phyloP scores from a whole-genome alignment of 2,329 filamentous ascomycete species.

The Colletotrichum shisoi region DNA sequence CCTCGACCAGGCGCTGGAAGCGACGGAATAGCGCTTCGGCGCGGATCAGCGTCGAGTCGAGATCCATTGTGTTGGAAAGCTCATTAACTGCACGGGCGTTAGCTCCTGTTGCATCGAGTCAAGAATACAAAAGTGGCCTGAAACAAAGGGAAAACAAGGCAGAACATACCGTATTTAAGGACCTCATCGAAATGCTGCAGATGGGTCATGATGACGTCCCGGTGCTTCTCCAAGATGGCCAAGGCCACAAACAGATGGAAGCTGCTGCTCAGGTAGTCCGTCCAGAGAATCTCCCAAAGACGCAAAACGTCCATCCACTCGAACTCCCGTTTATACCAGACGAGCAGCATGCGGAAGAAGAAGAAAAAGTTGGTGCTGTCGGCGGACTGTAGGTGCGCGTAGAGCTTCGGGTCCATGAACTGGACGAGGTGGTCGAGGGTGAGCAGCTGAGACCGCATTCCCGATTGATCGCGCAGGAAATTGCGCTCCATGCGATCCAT shows the following conservation, averaged over 20 bases:
- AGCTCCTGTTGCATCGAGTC: slow-evolving; percentile 15
- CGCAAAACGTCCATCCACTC: slow-evolving; percentile 85
- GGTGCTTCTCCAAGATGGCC: slow-evolving; percentile 92
- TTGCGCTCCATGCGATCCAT: slow-evolving; percentile 99
- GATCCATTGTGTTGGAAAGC: slow-evolving; percentile 89
- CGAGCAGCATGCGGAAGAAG: slow-evolving; percentile 98
- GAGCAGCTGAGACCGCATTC: slow-evolving; percentile 90
- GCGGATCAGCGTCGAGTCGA: slow-evolving; percentile 83
- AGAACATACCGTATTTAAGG: slow-evolving; percentile 82
- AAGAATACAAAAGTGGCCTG: no score
- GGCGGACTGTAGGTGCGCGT: slow-evolving; percentile 84
- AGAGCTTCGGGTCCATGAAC: slow-evolving; percentile 94
- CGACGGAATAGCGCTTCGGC: slow-evolving; percentile 88
- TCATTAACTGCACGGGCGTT: slow-evolving; percentile 76
- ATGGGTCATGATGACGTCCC: slow-evolving; percentile 96
- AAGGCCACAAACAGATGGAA: slow-evolving; percentile 96
- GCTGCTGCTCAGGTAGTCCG: slow-evolving; percentile 84
- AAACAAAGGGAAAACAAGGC: no score
- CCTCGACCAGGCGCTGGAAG: slow-evolving; percentile 88
- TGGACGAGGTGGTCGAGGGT: slow-evolving; percentile 94
- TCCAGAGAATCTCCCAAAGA: slow-evolving; percentile 94
- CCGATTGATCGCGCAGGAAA: slow-evolving; percentile 92
- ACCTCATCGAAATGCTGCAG: slow-evolving; percentile 95
- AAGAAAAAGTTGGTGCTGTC: slow-evolving; percentile 99
- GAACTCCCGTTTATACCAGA: slow-evolving; percentile 99